A percentile compares a stretch with the other conserved stretches of the same genome.
Evolutionary conservation across 257 asterid genomes (phyloP).

Genomic region (Solanum peruvianum): DNA sequence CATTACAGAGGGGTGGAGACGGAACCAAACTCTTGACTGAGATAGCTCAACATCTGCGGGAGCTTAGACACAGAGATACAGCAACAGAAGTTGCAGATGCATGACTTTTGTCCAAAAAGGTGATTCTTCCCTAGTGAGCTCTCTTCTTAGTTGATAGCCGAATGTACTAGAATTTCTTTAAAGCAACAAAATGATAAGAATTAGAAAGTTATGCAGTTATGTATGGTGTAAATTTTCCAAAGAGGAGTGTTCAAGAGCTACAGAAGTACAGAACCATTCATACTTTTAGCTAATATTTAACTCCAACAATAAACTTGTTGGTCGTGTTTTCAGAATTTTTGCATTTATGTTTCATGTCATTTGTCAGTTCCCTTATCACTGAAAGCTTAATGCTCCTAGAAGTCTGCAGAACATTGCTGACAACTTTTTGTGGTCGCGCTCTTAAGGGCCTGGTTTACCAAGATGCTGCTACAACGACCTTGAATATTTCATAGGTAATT

Average conservation of each 20-base stretch:
- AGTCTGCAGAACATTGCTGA: background rate
- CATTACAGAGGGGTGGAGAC: constrained; percentile 56
- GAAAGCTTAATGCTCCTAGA: background rate
- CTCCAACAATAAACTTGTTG: background rate
- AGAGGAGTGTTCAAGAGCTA: background rate
- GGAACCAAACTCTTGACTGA: constrained; percentile 66
- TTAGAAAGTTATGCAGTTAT: background rate
- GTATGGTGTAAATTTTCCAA: background rate
- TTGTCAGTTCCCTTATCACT: background rate
- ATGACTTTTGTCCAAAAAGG: background rate
- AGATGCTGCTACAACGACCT: background rate
- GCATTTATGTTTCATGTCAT: background rate
- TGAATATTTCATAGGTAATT: background rate
- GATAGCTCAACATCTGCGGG: constrained; percentile 69
- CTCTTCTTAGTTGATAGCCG: background rate
- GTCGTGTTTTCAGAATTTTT: background rate
- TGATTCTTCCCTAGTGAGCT: background rate
- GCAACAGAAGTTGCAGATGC: background rate
- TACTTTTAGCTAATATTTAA: background rate
- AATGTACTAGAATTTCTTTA: background rate
- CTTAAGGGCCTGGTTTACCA: background rate
- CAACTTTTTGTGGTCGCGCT: background rate
- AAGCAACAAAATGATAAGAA: background rate
- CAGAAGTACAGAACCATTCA: background rate
- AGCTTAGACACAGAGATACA: constrained; percentile 26